These are phyloP conservation scores for Camellia lanceoleosa DNA, from an alignment of 148 eudicot genomes.

Conservation along the genomic window DNA sequence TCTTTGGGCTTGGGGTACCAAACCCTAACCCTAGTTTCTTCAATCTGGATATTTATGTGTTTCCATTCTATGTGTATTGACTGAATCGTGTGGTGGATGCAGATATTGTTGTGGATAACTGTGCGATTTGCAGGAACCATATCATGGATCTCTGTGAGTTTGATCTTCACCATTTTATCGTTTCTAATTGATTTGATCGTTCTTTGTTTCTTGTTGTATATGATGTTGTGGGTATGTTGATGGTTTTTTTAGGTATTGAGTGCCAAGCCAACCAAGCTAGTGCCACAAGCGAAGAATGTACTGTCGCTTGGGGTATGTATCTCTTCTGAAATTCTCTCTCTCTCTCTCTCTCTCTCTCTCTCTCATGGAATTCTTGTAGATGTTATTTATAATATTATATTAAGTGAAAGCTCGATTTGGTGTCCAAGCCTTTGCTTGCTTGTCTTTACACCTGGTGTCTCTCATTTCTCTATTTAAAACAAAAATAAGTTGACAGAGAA, in stretches of 20 bases:
- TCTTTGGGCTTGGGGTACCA: conserved; percentile 94
- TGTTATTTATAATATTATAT: too few species aligned
- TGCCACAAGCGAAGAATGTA: conserved; percentile 90
- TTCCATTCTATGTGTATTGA: too few species aligned
- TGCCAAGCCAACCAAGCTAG: conserved; percentile 97
- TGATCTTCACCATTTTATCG: not conserved
- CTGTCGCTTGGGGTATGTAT: conserved; percentile 92
- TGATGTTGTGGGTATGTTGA: not conserved
- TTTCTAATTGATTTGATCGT: not conserved
- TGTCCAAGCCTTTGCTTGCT: too few species aligned
- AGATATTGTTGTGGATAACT: conserved; percentile 90
- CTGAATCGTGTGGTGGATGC: conserved; percentile 13
- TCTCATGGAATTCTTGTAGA: too few species aligned
- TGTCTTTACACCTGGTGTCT: too few species aligned
- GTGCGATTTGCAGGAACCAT: conserved; percentile 92
- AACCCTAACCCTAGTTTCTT: not conserved
- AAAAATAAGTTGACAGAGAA: too few species aligned
- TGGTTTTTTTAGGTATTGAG: conserved; percentile 62
- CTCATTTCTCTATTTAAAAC: too few species aligned
- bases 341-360: too few species aligned
- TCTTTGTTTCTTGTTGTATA: not conserved
- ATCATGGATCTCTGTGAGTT: conserved; percentile 91
- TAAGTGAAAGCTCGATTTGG: too few species aligned
- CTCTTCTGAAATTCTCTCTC: not conserved
- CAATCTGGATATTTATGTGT: too few species aligned